A percentile compares a stretch with the other conserved stretches of the same genome.
phyloP scores from a whole-genome alignment of 371 early-diverging fungal genomes.

The Lichtheimia ramosa region DNA sequence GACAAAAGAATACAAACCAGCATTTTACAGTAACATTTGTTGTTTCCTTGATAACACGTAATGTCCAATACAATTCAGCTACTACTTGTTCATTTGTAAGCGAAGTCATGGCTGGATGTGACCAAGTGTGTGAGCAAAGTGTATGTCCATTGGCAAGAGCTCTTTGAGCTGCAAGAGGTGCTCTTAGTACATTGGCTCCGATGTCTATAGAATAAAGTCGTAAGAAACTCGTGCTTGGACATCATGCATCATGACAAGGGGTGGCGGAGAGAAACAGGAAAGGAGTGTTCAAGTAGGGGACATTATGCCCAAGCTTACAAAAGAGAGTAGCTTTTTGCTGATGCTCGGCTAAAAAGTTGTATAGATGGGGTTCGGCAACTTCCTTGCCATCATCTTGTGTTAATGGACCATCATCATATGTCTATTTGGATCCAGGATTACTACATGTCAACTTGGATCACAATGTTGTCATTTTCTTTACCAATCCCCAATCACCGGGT shows the following conservation, averaged over 20 bases:
- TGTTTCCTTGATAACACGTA: conserved; percentile 53
- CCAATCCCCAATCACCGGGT: conserved; percentile 50
- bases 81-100: conserved; percentile 53
- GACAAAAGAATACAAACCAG: too few relatives aligned
- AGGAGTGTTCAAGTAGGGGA: not conserved
- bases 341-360: conserved; percentile 42
- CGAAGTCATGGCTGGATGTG: conserved; percentile 60
- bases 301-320: conserved; percentile 13
- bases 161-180: conserved; percentile 45
- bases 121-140: conserved; percentile 59
- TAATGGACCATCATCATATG: conserved; percentile 52
- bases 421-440: not conserved
- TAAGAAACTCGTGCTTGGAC: too few relatives aligned
- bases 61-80: conserved; percentile 58
- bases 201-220: conserved; percentile 19
- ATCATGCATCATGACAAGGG: not conserved
- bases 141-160: conserved; percentile 48
- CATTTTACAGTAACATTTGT: conserved; percentile 54
- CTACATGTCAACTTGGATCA: too few relatives aligned
- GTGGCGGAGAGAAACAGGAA: not conserved
- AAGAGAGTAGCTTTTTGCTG: conserved; percentile 28
- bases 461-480: too few relatives aligned
- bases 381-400: conserved; percentile 27
- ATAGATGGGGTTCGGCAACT: conserved; percentile 44
- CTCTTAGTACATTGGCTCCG: conserved; percentile 46